These are phyloP conservation scores for Fusarium euwallaceae DNA, from an alignment of 2,329 filamentous ascomycete genomes.

Conservation along the genomic window DNA sequence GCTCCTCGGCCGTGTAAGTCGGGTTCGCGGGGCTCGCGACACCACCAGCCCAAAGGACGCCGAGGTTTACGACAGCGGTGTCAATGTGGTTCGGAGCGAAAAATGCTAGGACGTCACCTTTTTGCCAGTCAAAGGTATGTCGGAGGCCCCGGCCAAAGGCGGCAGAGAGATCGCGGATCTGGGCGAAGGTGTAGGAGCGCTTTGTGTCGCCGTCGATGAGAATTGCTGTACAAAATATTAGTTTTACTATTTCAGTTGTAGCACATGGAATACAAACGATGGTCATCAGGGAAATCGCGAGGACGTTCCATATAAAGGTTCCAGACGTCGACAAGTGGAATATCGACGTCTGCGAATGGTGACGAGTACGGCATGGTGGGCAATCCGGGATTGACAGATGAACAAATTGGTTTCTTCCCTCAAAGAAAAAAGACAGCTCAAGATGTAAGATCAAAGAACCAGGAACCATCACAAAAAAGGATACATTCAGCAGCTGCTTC, in stretches of 20 bases:
- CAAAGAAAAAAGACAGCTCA: not conserved
- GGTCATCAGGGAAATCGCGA: conserved; percentile 78
- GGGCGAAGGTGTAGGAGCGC: conserved; percentile 76
- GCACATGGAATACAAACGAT: conserved; percentile 65
- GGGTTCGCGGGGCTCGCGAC: conserved; percentile 89
- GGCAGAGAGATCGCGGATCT: conserved; percentile 74
- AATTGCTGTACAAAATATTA: conserved; percentile 68
- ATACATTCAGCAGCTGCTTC: not conserved
- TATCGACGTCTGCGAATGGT: conserved; percentile 71
- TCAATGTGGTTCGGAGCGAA: conserved; percentile 92
- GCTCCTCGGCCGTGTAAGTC: conserved; percentile 84
- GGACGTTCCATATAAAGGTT: conserved; percentile 79
- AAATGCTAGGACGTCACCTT: conserved; percentile 84
- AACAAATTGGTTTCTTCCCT: not conserved
- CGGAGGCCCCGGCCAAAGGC: conserved; percentile 87
- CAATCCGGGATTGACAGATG: not conserved
- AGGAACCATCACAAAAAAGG: not conserved
- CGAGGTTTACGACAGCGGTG: conserved; percentile 81
- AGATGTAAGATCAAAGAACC: not conserved
- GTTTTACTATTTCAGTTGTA: not conserved
- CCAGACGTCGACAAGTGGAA: conserved; percentile 85
- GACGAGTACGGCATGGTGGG: conserved; percentile 78
- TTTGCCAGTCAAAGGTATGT: conserved; percentile 81
- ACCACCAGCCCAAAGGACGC: conserved; percentile 86
- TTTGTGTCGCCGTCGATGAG: conserved; percentile 81